Evolutionary conservation across 805 yeast genomes (phyloP), one percentile per base, ranked within the genome.

Genomic region (Metschnikowia baotianmanensis): DNA sequence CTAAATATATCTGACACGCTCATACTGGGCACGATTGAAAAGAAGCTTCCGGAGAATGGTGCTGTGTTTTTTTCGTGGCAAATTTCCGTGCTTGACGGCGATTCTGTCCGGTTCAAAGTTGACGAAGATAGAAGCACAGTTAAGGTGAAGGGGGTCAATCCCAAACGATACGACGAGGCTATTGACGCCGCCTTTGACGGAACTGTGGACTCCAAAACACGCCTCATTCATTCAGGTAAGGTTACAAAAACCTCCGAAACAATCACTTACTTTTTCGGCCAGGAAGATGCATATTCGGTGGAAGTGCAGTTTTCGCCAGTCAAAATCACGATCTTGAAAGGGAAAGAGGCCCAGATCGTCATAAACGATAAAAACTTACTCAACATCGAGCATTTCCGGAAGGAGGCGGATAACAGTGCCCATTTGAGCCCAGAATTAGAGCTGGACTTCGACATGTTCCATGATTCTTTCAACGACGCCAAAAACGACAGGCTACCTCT

Each of bases 351-450:
- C 0, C 78, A 78, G 45, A 51, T 88, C 10, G 63, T 76, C 1
- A 55, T 90, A 15, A 93, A 93, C 59, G 89, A 82, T 37, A 69
- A 81, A 30, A 67, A 77, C 24, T 74, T 87, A 34, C 63, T 93
- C 44, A 91, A 91, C 55, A 43, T 83, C n/a, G 99, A 93, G 59
- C 97, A 91, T 54, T 76, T 71, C 58, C 72, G 97, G 56, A 55
- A 58, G 10, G 51, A 61, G 36, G 48, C 55, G 1, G 66, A 71
- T 0, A 58, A 64, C 27, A 30, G 21, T 2, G 22, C 19, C 4
- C 40, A 50, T 20, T 1, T 46, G 13, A 70, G 76, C 25, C 59
- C 59, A 31, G 47, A 80, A 6, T 79, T 76, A 45, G 96, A 90
- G 62, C 67, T 79, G 1, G 72, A 74, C 31, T 81, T 67, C 50